Evolutionary conservation across 306 rosid genomes (phyloP).

Genomic region (Gillenia trifoliata): DNA sequence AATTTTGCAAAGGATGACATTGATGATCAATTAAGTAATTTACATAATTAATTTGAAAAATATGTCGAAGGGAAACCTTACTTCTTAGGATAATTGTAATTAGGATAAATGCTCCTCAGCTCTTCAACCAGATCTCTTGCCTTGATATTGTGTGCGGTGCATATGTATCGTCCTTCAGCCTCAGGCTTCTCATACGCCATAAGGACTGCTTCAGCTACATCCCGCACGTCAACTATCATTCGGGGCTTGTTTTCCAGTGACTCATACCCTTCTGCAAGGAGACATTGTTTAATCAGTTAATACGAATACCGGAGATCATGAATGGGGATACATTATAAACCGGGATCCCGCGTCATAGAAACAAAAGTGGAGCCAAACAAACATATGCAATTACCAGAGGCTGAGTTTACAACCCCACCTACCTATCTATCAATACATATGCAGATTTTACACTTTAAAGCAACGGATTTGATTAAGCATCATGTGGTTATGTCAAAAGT

Average conservation of each 20-base stretch:
- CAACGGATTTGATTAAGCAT: not conserved
- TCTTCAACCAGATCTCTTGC: conserved; percentile 41
- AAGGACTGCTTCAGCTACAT: conserved; percentile 56
- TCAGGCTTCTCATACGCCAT: conserved; percentile 59
- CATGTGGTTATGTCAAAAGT: not conserved
- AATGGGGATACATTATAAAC: not conserved
- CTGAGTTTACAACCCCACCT: not conserved
- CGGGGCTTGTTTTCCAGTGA: conserved; percentile 43
- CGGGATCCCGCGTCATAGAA: not conserved
- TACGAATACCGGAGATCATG: not conserved
- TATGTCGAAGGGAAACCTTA: conserved; percentile 22
- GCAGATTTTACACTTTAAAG: not conserved
- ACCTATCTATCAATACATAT: not conserved
- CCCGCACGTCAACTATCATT: conserved; percentile 54
- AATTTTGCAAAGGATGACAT: not conserved
- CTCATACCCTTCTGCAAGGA: conserved; percentile 38
- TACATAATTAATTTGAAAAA: not conserved
- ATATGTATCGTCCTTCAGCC: conserved; percentile 71
- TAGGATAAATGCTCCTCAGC: conserved; percentile 50
- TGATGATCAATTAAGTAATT: not conserved
- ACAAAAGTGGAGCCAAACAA: not conserved
- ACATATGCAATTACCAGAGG: too few species aligned
- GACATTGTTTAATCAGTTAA: not conserved
- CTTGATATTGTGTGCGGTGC: conserved; percentile 31
- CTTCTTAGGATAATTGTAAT: conserved; percentile 59